Evolutionary conservation across 257 asterid species (phyloP).

Genomic region (Agastache rugosa): DNA sequence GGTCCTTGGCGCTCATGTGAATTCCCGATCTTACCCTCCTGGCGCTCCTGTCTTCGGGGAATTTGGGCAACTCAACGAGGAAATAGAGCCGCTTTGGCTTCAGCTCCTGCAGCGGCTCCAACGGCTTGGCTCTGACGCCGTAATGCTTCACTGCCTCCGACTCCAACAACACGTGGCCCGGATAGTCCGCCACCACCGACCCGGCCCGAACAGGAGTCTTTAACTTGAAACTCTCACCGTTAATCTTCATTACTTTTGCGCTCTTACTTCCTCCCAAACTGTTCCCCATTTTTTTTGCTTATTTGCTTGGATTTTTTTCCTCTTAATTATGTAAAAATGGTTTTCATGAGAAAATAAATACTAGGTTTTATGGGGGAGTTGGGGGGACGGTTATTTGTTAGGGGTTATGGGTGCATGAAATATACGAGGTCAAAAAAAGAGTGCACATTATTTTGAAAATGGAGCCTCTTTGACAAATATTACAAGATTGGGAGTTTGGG

Average conservation of each 20-base stretch:
- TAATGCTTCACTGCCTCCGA: constrained; percentile 84
- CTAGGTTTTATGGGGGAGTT: constrained; percentile 33
- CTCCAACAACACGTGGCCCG: constrained; percentile 71
- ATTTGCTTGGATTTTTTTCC: background rate
- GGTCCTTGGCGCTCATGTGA: constrained; percentile 92
- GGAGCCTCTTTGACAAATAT: constrained; percentile 42
- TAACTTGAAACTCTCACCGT: constrained; percentile 70
- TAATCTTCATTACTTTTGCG: constrained; percentile 78
- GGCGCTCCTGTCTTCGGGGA: constrained; percentile 53
- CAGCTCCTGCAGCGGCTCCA: constrained; percentile 78
- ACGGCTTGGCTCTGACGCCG: constrained; percentile 80
- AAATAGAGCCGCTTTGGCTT: constrained; percentile 77
- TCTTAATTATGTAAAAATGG: background rate
- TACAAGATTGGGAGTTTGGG: constrained; percentile 2
- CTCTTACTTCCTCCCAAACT: constrained; percentile 68
- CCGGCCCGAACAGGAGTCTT: constrained; percentile 69
- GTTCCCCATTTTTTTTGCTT: constrained; percentile 60
- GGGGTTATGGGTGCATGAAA: constrained; percentile 33
- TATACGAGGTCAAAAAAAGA: constrained; percentile 55
- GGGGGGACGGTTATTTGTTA: constrained; percentile 32
- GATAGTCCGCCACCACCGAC: constrained; percentile 59
- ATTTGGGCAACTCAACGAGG: constrained; percentile 72
- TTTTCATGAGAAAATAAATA: background rate
- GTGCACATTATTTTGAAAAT: constrained; percentile 49
- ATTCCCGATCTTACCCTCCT: constrained; percentile 87